Evolutionary conservation across 257 asterid genomes (phyloP), one percentile per base, ranked within the genome.

Genomic region (Paraleonurus japonicus): DNA sequence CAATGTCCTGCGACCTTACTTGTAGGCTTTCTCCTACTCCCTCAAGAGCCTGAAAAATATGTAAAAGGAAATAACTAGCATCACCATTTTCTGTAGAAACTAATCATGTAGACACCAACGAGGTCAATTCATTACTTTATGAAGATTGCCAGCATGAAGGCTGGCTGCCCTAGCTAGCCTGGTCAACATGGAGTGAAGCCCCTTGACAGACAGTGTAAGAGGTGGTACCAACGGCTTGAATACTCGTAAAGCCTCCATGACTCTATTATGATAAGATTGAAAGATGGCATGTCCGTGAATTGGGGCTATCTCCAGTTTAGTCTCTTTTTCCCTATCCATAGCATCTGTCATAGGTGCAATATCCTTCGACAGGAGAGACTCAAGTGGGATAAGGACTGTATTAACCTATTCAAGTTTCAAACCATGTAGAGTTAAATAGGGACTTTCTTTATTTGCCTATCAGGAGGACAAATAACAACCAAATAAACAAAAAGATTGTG

Each of bases 71-170:
- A 70, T 32, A 61, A 47, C 59, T 63, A 59, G 55, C 57, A 71
- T 73, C 73, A 50, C 28, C 20, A 65, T 32, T 53, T 47, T 39
- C 39, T 16, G 32, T 54, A 51, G 61, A 62, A 28, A 51, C 24
- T 8, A 47, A 75, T 74, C 67, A 55, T 17, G 61, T 39, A 45
- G 24, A 17, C 8, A 32, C 8, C 43, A 68, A 58, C 26, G 62
- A 48, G 27, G 32, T 17, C 15, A 51, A 61, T 60, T 76, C 71
- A 59, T 85, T 86, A 95, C 99, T 80, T 95, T 95, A 81, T 95
- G 98, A 76, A 95, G 98, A 82, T 95, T 95, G 73, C 99, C 99
- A 16, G 99, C 97, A 82, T 95, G 99, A 80, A 91, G 86, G 88
- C 96, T 78, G 19, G 99, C 96, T 66, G 99, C 84, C 82, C 85